Evolutionary conservation across 2,329 filamentous ascomycete species (phyloP).

Genomic region (Talaromyces islandicus): DNA sequence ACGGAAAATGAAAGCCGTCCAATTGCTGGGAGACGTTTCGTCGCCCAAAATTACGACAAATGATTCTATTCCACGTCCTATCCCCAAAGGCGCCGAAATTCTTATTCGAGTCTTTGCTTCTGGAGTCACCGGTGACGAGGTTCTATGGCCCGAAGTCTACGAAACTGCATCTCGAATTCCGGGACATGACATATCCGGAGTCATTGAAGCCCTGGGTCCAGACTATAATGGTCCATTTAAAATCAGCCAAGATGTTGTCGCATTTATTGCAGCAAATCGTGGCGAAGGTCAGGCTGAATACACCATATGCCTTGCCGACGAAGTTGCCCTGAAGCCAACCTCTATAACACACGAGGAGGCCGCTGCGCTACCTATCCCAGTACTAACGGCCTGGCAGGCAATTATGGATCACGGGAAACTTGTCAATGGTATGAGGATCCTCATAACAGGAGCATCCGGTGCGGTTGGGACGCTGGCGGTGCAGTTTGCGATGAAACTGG

Average conservation of each 20-base stretch:
- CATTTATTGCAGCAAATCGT: background rate
- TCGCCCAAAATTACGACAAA: too few species aligned
- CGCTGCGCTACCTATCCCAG: background rate
- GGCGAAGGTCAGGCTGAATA: slow-evolving; percentile 1
- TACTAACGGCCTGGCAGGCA: slow-evolving; percentile 3
- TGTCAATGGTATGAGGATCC: too few species aligned
- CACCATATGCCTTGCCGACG: background rate
- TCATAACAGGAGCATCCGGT: too few species aligned
- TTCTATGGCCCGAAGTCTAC: slow-evolving; percentile 1
- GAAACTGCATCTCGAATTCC: background rate
- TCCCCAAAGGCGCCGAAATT: background rate
- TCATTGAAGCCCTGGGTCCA: background rate
- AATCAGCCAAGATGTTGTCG: background rate
- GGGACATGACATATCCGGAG: slow-evolving; percentile 2
- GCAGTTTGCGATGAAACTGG: too few species aligned
- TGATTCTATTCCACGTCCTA: too few species aligned
- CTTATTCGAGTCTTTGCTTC: slow-evolving; percentile 3
- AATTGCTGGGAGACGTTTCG: background rate
- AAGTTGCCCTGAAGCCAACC: background rate
- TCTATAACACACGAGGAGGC: background rate
- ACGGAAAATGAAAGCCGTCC: background rate
- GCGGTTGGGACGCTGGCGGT: too few species aligned
- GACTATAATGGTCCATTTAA: background rate
- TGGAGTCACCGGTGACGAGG: slow-evolving; percentile 4
- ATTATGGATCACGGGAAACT: too few species aligned